Percentiles rank a stretch among this genome's conserved stretches.
phyloP scores from a whole-genome alignment of 768 basidiomycete genomes.

The Boletus rex-veris region DNA sequence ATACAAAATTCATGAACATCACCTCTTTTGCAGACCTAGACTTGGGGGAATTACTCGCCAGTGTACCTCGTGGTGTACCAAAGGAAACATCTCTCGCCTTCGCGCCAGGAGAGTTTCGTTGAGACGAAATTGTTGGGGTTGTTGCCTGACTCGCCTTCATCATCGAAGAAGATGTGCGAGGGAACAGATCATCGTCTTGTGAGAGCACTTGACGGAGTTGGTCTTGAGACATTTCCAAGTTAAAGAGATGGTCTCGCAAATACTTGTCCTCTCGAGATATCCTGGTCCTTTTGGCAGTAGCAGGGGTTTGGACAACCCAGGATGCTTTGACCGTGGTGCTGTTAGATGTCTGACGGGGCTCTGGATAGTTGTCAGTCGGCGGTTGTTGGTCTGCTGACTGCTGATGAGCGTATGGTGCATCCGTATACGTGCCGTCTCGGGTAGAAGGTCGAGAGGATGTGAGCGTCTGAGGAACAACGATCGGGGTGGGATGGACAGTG shows the following conservation, averaged over 20 bases:
- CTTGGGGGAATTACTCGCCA: conserved; percentile 23
- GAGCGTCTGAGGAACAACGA: conserved; percentile 15
- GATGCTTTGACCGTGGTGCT: conserved; percentile 26
- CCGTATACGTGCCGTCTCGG: conserved; percentile 18
- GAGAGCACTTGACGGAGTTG: conserved; percentile 34
- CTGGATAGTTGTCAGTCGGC: conserved; percentile 7
- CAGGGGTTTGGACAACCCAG: conserved; percentile 32
- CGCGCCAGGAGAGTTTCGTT: conserved; percentile 22
- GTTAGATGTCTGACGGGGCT: conserved; percentile 14
- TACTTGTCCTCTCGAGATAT: conserved; percentile 31
- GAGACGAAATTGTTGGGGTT: conserved; percentile 22
- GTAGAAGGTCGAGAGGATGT: conserved; percentile 28
- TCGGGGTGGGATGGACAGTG: conserved; percentile 23
- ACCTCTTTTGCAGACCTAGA: conserved; percentile 27
- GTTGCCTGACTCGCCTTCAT: conserved; percentile 26
- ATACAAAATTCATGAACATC: background rate
- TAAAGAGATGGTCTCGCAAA: conserved; percentile 15
- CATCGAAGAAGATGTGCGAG: conserved; percentile 24
- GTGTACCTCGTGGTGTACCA: conserved; percentile 23
- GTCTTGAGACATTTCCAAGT: conserved; percentile 21
- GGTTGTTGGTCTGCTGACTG: conserved; percentile 14
- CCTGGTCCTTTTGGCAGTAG: conserved; percentile 15
- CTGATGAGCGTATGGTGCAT: conserved; percentile 4
- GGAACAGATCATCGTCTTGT: conserved; percentile 24
- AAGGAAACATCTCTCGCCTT: conserved; percentile 14